Evolutionary conservation across 169 alveolate species (phyloP).

Genomic region (Plasmodium billcollinsi): DNA sequence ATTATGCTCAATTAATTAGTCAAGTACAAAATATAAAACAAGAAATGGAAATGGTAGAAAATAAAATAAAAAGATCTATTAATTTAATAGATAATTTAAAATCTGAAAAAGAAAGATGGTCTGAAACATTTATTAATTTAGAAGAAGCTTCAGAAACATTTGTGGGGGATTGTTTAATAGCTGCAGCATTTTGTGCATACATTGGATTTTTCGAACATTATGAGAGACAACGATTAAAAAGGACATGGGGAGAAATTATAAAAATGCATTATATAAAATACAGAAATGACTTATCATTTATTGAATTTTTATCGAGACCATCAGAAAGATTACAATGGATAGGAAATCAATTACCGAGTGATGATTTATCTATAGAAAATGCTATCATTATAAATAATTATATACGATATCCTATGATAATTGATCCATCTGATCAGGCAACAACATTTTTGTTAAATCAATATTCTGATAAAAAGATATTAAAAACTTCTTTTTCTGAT

Average conservation of each 20-base stretch:
- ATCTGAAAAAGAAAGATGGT: constrained; percentile 96
- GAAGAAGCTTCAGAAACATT: constrained; percentile 83
- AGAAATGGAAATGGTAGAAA: constrained; percentile 94
- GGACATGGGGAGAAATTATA: constrained; percentile 81
- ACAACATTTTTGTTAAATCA: constrained; percentile 85
- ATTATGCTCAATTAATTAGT: constrained; percentile 95
- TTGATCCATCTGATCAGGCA: constrained; percentile 96
- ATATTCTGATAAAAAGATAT: constrained; percentile 89
- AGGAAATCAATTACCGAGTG: constrained; percentile 95
- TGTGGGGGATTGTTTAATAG: constrained; percentile 95
- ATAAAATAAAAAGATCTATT: constrained; percentile 94
- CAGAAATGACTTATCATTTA: constrained; percentile 91
- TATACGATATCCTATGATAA: constrained; percentile 95
- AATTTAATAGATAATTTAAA: constrained; percentile 89
- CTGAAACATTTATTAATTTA: constrained; percentile 86
- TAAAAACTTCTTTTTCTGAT: constrained; percentile 90
- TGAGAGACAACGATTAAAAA: constrained; percentile 64
- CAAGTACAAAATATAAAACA: constrained; percentile 93
- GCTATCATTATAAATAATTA: constrained; percentile 94
- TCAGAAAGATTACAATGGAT: constrained; percentile 91
- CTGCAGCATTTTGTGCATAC: constrained; percentile 96
- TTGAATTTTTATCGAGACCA: constrained; percentile 96
- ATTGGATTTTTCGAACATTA: constrained; percentile 94
- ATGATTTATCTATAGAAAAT: constrained; percentile 96
- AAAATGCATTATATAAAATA: constrained; percentile 81